A percentile compares a stretch with the other conserved stretches of the same genome.
phyloP scores from a whole-genome alignment of 2,329 filamentous ascomycete genomes.

The Phaeomoniella chlamydospora region DNA sequence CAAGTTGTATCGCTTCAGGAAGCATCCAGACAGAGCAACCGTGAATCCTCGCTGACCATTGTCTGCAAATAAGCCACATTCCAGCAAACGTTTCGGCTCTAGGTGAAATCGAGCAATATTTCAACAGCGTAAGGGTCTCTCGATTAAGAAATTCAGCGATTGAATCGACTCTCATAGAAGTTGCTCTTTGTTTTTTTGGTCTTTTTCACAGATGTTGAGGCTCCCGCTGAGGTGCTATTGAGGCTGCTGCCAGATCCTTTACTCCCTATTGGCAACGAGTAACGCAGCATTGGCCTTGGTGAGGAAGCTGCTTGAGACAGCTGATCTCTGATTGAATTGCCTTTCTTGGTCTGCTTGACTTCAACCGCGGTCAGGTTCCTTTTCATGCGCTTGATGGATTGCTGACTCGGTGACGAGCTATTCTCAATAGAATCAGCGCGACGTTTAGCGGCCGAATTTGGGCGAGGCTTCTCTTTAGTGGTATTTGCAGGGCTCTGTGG shows the following conservation, averaged over 20 bases:
- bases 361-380: background rate
- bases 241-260: background rate
- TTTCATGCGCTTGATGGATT: background rate
- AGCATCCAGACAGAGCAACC: no score
- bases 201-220: background rate
- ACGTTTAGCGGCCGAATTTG: background rate
- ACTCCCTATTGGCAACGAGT: background rate
- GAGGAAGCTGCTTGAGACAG: background rate
- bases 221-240: background rate
- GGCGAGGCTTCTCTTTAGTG: background rate
- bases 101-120: no score
- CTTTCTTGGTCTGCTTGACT: background rate
- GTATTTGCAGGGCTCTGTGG: background rate
- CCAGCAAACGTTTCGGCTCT: no score
- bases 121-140: no score
- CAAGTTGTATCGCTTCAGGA: no score
- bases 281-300: background rate
- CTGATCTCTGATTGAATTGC: background rate
- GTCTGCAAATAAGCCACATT: no score
- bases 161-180: background rate
- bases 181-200: background rate
- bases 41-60: no score
- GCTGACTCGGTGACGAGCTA: background rate
- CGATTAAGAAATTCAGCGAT: no score
- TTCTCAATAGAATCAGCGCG: background rate